Base-by-base conservation (phyloP, 2,329 filamentous ascomycete genomes). In the Coleophoma eucalyptorum region DNA sequence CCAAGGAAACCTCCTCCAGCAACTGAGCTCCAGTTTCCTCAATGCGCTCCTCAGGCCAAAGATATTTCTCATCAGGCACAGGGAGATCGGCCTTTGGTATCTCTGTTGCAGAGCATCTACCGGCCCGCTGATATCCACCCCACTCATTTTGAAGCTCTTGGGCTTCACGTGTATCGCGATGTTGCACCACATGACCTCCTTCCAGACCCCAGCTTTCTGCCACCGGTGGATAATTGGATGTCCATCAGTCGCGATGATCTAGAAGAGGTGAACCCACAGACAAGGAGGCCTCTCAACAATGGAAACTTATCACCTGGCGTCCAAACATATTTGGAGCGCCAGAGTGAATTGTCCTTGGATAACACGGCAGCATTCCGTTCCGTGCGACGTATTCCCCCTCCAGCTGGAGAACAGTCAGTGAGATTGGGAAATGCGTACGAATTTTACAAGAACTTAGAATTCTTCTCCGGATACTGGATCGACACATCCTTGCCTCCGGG, bases 401-500 rank as follows among this genome's bases (percentile, higher is more conserved):
- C 74, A 33, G 74, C 74, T 38, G 83, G 81, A 38, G 75, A 77
- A 59, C 68, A 73, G 43, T 71, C 77, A 34, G 73, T 76, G 31
- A 77, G 81, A 6, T 67, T 86, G 7, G 83, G 83, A 13, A 84
- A 84, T 57, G 76, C 79, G 5, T 86, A 84, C 58, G 83, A 86
- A 65, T 86, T 86, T 65, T 86, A 79, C 67, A 79, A 80, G 48
- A 79, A 81, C 57, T 70, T 86, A 18, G 83, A 86, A 58, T 64
- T 74, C 21, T 75, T 84, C 60, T 78, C 80, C 2, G 61, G 71
- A 1, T 86, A 75, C 59, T 86, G 83, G 83, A 79, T 83, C 32
- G 83, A 86, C 59, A 79, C 81, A 0, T 80, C 79, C 4, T 53
- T 64, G 12, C 54, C 57, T n/a, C 32, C 50, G 11, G 48, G 52